Conservation (phyloP, 768 basidiomycete genomes). For the Boletus vinaceobasis region DNA sequence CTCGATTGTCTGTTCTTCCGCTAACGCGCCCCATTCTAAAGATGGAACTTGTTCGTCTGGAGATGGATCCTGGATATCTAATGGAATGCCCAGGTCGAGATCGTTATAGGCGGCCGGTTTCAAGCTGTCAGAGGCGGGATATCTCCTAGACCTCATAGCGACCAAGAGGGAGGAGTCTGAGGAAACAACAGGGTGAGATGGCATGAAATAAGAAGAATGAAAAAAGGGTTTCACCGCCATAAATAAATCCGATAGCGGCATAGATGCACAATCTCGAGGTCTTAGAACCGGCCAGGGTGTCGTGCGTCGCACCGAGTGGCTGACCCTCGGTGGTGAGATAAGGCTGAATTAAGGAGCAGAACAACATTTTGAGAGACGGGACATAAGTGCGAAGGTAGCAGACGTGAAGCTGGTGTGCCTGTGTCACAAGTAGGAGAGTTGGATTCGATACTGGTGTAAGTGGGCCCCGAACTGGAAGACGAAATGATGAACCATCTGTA, state of each 20-base stretch:
- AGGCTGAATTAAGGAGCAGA: slow-evolving; percentile 46
- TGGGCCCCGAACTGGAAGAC: slow-evolving; percentile 61
- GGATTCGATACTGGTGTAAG: slow-evolving; percentile 48
- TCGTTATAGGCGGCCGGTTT: slow-evolving; percentile 30
- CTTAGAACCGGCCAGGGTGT: slow-evolving; percentile 33
- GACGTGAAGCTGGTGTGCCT: slow-evolving; percentile 54
- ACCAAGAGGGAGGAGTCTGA: slow-evolving; percentile 57
- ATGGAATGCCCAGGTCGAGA: slow-evolving; percentile 39
- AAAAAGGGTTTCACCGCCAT: slow-evolving; percentile 43
- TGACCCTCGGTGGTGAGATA: slow-evolving; percentile 35
- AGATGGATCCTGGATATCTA: slow-evolving; percentile 19
- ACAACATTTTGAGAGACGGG: slow-evolving; percentile 43
- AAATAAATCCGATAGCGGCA: slow-evolving; percentile 59
- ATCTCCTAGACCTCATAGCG: slow-evolving; percentile 56
- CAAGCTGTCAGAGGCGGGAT: slow-evolving; percentile 38
- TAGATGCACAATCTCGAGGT: slow-evolving; percentile 47
- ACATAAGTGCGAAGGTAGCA: slow-evolving; percentile 50
- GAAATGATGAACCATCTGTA: slow-evolving; percentile 43
- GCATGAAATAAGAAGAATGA: neutral
- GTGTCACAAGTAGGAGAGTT: slow-evolving; percentile 62
- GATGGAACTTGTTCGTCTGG: slow-evolving; percentile 24
- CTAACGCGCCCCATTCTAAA: slow-evolving; percentile 50
- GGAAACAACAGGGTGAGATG: slow-evolving; percentile 4
- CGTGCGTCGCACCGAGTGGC: slow-evolving; percentile 28
- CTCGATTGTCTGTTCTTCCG: slow-evolving; percentile 59